Evolutionary conservation across 140 eudicot genomes (phyloP), one percentile per base, ranked within the genome.

Genomic region (Eryngium alpinum): DNA sequence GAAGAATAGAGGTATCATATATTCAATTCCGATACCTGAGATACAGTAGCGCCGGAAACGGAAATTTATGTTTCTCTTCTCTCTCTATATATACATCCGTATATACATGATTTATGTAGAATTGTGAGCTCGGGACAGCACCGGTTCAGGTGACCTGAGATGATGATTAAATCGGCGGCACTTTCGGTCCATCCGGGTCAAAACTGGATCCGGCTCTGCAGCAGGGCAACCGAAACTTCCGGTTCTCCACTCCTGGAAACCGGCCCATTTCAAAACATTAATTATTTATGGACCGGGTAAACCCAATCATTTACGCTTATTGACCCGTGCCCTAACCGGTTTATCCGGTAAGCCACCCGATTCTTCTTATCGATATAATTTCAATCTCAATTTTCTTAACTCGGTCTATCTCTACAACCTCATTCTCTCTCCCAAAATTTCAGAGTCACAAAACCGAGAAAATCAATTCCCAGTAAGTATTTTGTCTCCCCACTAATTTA

Each of bases 301-400:
- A 89, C 83, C 90, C 90, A 86, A 73, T 80, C 79, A 57, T 12
- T 29, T 46, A 19, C 6, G n/a, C 75, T 83, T 86, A 67, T 57
- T 6, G 49, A 84, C 83, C 86, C 83, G 81, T 83, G 25, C 84
- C 83, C 72, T 71, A 88, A 86, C 97, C 97, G 96, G 97, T 89
- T 85, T 77, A 89, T 87, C 94, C 88, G 89, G 87, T 86, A 76
- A 51, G 74, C 90, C 80, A 79, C 82, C 90, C 90, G 90, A 89
- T 70, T 86, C 92, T 86, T 84, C 73, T 32, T 59, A 83, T 44
- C 43, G 31, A 50, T 86, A 86, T 85, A 84, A 81, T 86, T n/a
- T 12, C 32, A 81, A 77, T 79, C 88, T 85, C 76, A 81, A 83
- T 84, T 82, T 67, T 85, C 87, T 78, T 72, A 83, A 92, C 96